Conservation (phyloP, 148 eudicot species). For the Fallopia convolvulus region DNA sequence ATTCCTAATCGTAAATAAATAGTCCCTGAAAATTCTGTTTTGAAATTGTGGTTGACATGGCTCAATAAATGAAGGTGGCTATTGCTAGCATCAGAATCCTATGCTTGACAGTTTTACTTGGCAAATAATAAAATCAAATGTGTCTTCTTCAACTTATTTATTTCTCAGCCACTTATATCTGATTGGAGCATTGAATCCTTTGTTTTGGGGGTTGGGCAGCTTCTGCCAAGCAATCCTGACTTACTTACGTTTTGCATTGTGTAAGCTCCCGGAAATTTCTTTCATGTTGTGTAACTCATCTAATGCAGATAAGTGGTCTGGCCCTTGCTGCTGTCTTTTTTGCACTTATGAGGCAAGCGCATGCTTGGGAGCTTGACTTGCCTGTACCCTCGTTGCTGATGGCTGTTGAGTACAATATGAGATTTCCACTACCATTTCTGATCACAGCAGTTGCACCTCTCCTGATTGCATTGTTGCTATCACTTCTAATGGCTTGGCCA, state of each 20-base stretch:
- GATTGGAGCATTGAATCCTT: background rate
- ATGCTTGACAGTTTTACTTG: background rate
- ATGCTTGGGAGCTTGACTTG: slow-evolving; percentile 78
- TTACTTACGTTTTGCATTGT: background rate
- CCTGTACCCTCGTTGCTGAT: slow-evolving; percentile 83
- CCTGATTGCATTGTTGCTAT: slow-evolving; percentile 40
- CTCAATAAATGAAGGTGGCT: background rate
- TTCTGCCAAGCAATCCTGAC: background rate
- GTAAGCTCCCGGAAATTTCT: background rate
- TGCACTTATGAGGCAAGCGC: slow-evolving; percentile 85
- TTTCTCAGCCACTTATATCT: background rate
- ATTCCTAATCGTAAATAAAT: background rate
- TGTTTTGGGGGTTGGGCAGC: background rate
- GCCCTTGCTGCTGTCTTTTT: slow-evolving; percentile 64
- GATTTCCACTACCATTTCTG: slow-evolving; percentile 60
- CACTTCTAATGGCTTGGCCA: slow-evolving; percentile 41
- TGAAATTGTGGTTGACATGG: background rate
- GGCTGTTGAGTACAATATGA: slow-evolving; percentile 79
- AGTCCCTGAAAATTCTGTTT: background rate
- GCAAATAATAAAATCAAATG: background rate
- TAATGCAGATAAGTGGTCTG: slow-evolving; percentile 72
- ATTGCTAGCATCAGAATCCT: background rate
- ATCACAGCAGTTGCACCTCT: slow-evolving; percentile 46
- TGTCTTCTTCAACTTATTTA: background rate
- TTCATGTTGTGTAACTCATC: slow-evolving; percentile 13